These are phyloP conservation scores for Akebia trifoliata DNA, from an alignment of 164 flowering plant species.

Conservation along the genomic window DNA sequence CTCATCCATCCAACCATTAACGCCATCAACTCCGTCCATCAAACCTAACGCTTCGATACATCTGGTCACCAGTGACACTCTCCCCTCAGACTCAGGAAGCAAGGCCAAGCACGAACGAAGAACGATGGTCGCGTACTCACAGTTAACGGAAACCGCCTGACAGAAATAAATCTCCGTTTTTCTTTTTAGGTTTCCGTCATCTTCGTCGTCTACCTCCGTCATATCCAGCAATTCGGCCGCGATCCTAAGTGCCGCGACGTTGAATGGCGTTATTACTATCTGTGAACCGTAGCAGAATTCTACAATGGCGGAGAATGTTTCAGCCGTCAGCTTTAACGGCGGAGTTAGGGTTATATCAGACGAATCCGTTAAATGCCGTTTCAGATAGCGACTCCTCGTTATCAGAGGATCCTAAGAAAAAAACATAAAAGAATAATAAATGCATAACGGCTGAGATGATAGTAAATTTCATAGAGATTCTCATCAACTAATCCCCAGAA, in stretches of 20 bases:
- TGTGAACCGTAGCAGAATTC: conserved; percentile 56
- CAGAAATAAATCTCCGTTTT: conserved; percentile 56
- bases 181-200: conserved; percentile 29
- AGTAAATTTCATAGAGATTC: too few relatives aligned
- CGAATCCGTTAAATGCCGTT: conserved; percentile 36
- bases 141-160: conserved; percentile 35
- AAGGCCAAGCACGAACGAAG: conserved; percentile 45
- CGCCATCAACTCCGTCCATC: conserved; percentile 14
- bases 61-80: conserved; percentile 47
- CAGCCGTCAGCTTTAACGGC: conserved; percentile 59
- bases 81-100: conserved; percentile 70
- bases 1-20: conserved; percentile 32
- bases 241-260: conserved; percentile 50
- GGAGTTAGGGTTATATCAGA: conserved; percentile 43
- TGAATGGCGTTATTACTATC: conserved; percentile 54
- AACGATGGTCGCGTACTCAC: conserved; percentile 38
- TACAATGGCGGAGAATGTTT: conserved; percentile 48
- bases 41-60: conserved; percentile 42
- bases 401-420: conserved; percentile 43
- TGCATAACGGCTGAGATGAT: too few relatives aligned
- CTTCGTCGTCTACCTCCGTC: conserved; percentile 25
- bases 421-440: conserved; percentile 4
- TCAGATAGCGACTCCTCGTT: conserved; percentile 49
- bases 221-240: conserved; percentile 68
- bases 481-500: too few relatives aligned